Percentiles rank a stretch among this genome's conserved stretches.
Evolutionary conservation across 345 rosid genomes (phyloP).

Genomic region (Eucalyptus curtisii): DNA sequence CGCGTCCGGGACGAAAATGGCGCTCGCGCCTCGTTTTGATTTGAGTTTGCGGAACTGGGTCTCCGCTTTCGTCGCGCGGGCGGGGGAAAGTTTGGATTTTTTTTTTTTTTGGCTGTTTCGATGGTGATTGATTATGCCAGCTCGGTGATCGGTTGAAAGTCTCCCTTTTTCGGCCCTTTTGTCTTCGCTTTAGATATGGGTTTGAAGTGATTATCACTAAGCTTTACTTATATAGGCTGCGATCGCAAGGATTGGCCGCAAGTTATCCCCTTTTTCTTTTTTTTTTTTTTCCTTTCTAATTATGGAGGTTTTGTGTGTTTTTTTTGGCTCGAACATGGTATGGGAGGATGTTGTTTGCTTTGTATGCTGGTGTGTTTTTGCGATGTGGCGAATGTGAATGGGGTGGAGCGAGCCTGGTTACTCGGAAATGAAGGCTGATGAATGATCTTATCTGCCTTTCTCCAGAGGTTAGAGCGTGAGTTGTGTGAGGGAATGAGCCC

Average conservation of each 20-base stretch:
- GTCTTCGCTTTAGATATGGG: background rate
- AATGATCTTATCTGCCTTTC: background rate
- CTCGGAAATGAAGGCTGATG: background rate
- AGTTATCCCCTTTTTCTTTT: background rate
- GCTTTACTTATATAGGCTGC: background rate
- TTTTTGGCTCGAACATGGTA: background rate
- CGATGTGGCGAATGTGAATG: background rate
- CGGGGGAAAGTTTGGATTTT: background rate
- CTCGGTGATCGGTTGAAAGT: background rate
- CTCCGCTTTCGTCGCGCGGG: background rate
- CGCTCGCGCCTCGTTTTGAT: background rate
- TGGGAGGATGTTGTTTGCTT: background rate
- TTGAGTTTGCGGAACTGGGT: background rate
- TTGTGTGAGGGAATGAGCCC: background rate
- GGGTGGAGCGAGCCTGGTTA: background rate
- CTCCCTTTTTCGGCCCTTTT: background rate
- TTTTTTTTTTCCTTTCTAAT: background rate
- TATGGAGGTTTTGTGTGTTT: background rate
- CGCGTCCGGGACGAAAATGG: background rate
- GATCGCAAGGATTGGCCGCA: background rate
- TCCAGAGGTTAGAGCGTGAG: background rate
- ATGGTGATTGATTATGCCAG: background rate
- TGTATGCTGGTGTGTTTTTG: background rate
- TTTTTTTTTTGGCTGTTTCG: background rate
- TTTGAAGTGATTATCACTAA: background rate